These are phyloP conservation scores for Rutstroemia sp. DNA, from an alignment of 2,329 filamentous ascomycete species.

Conservation along the genomic window DNA sequence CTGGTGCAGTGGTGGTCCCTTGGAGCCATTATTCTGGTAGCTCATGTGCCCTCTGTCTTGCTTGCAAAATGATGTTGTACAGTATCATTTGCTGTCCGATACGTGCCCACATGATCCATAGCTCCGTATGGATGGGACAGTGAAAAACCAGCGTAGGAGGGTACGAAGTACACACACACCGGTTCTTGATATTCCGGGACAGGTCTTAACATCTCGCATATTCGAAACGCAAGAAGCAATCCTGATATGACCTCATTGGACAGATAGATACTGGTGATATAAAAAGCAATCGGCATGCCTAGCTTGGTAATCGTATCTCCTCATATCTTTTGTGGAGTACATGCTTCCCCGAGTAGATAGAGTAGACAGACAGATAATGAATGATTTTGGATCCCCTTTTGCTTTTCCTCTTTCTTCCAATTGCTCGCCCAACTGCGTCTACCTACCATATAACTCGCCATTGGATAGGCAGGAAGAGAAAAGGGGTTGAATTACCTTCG, in stretches of 20 bases:
- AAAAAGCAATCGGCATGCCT: neutral
- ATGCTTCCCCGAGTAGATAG: no score
- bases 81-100: neutral
- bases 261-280: neutral
- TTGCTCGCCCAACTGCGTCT: no score
- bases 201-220: neutral
- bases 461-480: no score
- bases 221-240: neutral
- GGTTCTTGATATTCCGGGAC: neutral
- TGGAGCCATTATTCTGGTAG: neutral
- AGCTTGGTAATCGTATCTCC: neutral
- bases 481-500: no score
- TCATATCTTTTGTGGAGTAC: no score
- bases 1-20: no score
- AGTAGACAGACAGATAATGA: no score
- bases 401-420: no score
- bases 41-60: neutral
- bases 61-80: no score
- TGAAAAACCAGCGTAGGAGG: neutral
- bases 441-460: no score
- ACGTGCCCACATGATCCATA: conserved; percentile 1
- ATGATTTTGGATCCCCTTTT: no score
- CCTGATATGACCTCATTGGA: conserved; percentile 2
- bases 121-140: neutral
- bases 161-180: neutral